Base-by-base conservation (phyloP, 2,329 filamentous ascomycete species). In the Diplocarpon rosae region DNA sequence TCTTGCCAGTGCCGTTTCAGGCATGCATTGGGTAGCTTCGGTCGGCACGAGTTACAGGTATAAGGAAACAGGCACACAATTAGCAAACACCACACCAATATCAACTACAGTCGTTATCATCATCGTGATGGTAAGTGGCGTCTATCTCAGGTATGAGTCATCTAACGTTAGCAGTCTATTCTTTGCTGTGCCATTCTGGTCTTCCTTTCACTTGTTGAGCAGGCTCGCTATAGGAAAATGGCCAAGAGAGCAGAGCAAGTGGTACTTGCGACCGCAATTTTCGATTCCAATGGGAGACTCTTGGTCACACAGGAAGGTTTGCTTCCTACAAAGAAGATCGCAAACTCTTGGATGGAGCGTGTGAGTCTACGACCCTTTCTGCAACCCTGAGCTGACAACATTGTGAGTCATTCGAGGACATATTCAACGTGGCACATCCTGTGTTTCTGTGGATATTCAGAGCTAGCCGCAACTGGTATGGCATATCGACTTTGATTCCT, bases 401-500 rank as follows among this genome's bases (percentile, higher is more conserved):
- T 9, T 24, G 5, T 52, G 51, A 65, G 60, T 78, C 76, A 24
- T 76, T 81, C 42, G 77, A 80, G 48, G 85, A 93, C 48, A 76
- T 80, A 12, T 89, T 95, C 56, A 79, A 78, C 45, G 78, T 79
- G 17, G 75, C 77, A 0, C 86, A 94, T 59, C 77, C 84, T 0
- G 77, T 89, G 1, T 94, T 92, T 63, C 78, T 88, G 39, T 94
- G 88, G 88, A 81, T 92, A 57, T 93, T 85, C 59, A 76, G 84
- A 45, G 84, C 86, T 2, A 85, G 84, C 6, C 74, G 80, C 47
- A 83, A 88, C 61, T 95, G 88, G 88, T 60, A 65, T 7, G 73
- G 76, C 33, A 72, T 94, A 20, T 70, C 70, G 43, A 75, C 78
- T 36, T 68, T 92, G 5, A 69, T 93, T 17, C 75, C 75, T 6